Evolutionary conservation across 345 rosid species (phyloP).

Genomic region (Eucalyptus dawsonii): DNA sequence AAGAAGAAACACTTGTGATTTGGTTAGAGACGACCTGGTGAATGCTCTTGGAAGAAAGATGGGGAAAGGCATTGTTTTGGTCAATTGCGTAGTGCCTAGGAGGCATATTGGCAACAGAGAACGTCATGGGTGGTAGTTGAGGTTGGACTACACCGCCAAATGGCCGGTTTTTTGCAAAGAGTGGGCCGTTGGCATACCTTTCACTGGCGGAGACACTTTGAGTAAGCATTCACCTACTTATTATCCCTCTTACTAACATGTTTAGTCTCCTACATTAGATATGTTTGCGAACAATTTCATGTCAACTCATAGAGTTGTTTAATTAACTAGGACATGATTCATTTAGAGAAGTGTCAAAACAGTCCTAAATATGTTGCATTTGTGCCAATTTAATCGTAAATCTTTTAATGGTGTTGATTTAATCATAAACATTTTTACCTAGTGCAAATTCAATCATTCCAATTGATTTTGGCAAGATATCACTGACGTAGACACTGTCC

Average conservation of each 20-base stretch:
- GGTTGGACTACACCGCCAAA: not conserved
- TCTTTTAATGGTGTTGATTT: no score
- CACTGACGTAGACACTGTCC: accelerated
- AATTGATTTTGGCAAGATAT: no score
- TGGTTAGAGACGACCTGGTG: not conserved
- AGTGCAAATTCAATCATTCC: no score
- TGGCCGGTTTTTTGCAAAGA: not conserved
- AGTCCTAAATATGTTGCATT: no score
- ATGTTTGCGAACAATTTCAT: no score
- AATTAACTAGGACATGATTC: not conserved
- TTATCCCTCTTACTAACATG: not conserved
- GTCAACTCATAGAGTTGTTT: not conserved
- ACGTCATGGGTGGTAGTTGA: not conserved
- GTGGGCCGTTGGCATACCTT: constrained; percentile 2
- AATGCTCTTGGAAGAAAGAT: not conserved
- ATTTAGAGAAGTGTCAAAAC: no score
- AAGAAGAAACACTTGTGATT: not conserved
- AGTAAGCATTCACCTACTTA: not conserved
- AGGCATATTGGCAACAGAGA: not conserved
- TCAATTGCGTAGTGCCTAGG: not conserved
- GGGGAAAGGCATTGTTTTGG: not conserved
- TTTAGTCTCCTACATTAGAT: not conserved
- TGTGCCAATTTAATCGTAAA: no score
- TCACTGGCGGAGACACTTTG: not conserved
- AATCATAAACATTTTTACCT: no score